Conservation (phyloP, 345 rosid genomes). For the Erysimum cheiranthoides region DNA sequence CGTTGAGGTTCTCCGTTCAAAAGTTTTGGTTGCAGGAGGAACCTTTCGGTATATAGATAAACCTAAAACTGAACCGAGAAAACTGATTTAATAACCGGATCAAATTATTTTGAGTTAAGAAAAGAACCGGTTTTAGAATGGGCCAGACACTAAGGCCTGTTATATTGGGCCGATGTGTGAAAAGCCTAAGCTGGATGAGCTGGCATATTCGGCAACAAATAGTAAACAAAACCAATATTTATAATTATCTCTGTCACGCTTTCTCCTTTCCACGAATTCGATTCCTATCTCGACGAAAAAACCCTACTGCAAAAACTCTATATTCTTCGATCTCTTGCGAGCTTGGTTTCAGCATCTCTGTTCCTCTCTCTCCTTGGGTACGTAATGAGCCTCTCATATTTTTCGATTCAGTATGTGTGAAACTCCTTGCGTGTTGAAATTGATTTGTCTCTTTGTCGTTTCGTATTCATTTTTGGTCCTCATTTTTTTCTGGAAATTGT, state of each 20-base stretch:
- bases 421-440: neutral
- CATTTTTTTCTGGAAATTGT: neutral
- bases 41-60: neutral
- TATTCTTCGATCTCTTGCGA: conserved; percentile 27
- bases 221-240: conserved; percentile 32
- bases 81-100: conserved; percentile 2
- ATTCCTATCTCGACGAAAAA: conserved; percentile 36
- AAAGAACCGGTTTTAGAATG: conserved; percentile 8
- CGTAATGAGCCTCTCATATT: neutral
- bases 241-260: conserved; percentile 18
- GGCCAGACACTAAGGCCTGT: conserved; percentile 14
- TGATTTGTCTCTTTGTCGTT: neutral
- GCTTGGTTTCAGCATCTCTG: conserved; percentile 1
- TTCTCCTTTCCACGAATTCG: conserved; percentile 1
- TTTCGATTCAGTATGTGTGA: conserved; percentile 16
- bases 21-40: neutral
- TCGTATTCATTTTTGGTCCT: neutral
- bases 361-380: conserved; percentile 30
- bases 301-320: conserved; percentile 30
- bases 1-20: neutral
- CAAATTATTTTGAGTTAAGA: neutral
- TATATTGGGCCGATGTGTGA: neutral
- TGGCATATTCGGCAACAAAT: conserved; percentile 24
- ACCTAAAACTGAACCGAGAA: conserved; percentile 15
- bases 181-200: conserved; percentile 15